phyloP scores from a whole-genome alignment of 805 yeast genomes.

The Blastobotrys parvus region DNA sequence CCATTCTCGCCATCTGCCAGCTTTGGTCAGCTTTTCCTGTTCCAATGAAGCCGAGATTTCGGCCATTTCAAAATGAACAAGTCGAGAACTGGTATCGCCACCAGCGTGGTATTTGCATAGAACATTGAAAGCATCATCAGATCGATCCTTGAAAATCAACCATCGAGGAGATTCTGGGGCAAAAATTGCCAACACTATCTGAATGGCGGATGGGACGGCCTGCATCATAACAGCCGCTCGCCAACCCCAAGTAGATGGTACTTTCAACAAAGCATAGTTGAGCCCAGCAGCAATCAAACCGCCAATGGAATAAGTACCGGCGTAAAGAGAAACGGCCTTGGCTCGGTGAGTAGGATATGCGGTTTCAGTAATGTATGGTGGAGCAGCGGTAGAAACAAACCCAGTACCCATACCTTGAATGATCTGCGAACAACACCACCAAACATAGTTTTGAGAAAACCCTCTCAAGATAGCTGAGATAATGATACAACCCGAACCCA shows the following conservation, averaged over 20 bases:
- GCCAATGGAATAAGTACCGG: constrained; percentile 45
- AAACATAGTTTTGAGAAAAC: constrained; percentile 41
- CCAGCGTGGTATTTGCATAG: constrained; percentile 15
- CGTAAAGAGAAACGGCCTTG: constrained; percentile 18
- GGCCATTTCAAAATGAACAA: constrained; percentile 14
- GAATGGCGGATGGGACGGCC: constrained; percentile 48
- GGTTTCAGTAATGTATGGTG: constrained; percentile 50
- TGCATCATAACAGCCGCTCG: constrained; percentile 70
- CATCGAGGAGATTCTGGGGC: constrained; percentile 87
- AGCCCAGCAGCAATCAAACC: constrained; percentile 46
- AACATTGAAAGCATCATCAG: constrained; percentile 35
- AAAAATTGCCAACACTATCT: constrained; percentile 41
- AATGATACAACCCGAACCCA: constrained; percentile 46
- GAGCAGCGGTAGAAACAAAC: constrained; percentile 62
- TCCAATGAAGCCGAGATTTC: constrained; percentile 4
- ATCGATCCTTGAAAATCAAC: constrained; percentile 57
- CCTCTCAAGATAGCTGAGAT: constrained; percentile 49
- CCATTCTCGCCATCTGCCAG: constrained; percentile 5
- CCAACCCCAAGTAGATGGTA: constrained; percentile 46
- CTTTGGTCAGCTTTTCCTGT: constrained; percentile 1
- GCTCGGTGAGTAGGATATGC: constrained; percentile 7
- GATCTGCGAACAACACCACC: constrained; percentile 60
- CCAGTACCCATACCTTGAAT: constrained; percentile 71
- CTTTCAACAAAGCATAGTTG: constrained; percentile 37
- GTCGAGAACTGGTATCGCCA: constrained; percentile 9